Conservation (phyloP, 805 yeast genomes). For the Candida boleticola region DNA sequence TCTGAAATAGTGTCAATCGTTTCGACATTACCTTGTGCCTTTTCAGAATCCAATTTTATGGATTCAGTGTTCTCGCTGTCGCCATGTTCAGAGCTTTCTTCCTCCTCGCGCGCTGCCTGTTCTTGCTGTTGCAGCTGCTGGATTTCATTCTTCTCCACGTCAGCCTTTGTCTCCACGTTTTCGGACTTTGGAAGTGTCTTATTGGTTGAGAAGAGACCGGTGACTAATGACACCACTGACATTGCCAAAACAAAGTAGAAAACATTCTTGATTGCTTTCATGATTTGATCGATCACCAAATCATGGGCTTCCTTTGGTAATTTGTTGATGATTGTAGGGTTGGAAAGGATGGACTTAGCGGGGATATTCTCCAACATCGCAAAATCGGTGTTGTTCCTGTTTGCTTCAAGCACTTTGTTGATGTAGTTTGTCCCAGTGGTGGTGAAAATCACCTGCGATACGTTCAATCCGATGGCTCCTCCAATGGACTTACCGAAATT, state of each 20-base stretch:
- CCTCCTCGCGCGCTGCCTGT: not conserved
- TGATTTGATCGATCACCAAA: conserved; percentile 27
- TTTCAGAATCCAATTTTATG: too few relatives aligned
- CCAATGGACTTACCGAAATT: conserved; percentile 32
- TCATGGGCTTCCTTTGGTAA: conserved; percentile 22
- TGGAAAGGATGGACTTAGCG: conserved; percentile 15
- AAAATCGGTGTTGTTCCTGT: conserved; percentile 5
- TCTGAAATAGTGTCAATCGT: too few relatives aligned
- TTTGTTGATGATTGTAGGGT: conserved; percentile 26
- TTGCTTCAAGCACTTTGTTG: not conserved
- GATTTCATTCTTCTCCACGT: conserved; percentile 8
- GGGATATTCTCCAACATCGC: conserved; percentile 12
- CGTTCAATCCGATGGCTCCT: conserved; percentile 29
- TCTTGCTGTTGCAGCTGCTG: conserved; percentile 3
- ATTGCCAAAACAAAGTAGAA: conserved; percentile 41
- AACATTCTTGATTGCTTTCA: conserved; percentile 38
- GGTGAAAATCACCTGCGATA: conserved; percentile 32
- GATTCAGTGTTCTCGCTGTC: too few relatives aligned
- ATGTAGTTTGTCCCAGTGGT: conserved; percentile 18
- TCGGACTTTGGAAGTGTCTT: conserved; percentile 37
- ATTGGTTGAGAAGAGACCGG: conserved; percentile 38
- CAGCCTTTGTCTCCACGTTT: conserved; percentile 14
- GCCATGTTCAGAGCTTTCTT: too few relatives aligned
- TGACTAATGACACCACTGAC: conserved; percentile 28
- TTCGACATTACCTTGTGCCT: too few relatives aligned